Base-by-base conservation (phyloP, 257 asterid species). In the Craterostigma plantagineum region DNA sequence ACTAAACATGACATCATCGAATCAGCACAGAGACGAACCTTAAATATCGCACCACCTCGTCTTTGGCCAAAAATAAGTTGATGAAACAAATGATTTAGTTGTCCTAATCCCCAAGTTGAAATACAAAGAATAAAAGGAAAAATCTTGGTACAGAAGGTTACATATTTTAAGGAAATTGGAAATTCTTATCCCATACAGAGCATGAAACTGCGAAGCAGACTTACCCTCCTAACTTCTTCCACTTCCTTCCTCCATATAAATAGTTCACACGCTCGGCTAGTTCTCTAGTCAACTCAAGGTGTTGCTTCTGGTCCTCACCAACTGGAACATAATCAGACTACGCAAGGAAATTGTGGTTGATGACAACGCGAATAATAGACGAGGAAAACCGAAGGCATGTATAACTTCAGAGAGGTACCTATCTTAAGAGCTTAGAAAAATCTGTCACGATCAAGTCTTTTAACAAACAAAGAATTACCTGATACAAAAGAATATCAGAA, bases 141-240 rank as follows among this genome's bases (percentile, higher is more conserved):
- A 53, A 15, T 38, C n/a, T 49, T 5, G 47, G 16, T 43, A 53
- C 36, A 45, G 43, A 66, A 54, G 15, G 57, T 46, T 13, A 61
- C 23, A 18, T 43, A 33, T 33, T 33, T 34, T 18, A 42, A 46
- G 37, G 47, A 42, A 61, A 48, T 38, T 45, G 9, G 34, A 12
- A 40, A 18, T 34, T 17, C 39, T 16, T 42, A 51, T 33, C 33
- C 46, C 46, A n/a, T 45, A 23, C n/a, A 55, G 34, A 35, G n/a
- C 33, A 34, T 33, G 49, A 49, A 54, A 35, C 6, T 15, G 34
- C 34, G 33, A 48, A 35, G 37, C 43, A n/a, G 47, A 50, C 80
- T 72, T 72, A 90, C 99, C 99, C 99, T 68, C 94, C 99, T 49
- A 79, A 63, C 60, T 83, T 83, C 78, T 90, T 90, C 96, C 94